Evolutionary conservation across 2,329 filamentous ascomycete genomes (phyloP), one percentile per base, ranked within the genome.

Genomic region (Colletotrichum sp.): DNA sequence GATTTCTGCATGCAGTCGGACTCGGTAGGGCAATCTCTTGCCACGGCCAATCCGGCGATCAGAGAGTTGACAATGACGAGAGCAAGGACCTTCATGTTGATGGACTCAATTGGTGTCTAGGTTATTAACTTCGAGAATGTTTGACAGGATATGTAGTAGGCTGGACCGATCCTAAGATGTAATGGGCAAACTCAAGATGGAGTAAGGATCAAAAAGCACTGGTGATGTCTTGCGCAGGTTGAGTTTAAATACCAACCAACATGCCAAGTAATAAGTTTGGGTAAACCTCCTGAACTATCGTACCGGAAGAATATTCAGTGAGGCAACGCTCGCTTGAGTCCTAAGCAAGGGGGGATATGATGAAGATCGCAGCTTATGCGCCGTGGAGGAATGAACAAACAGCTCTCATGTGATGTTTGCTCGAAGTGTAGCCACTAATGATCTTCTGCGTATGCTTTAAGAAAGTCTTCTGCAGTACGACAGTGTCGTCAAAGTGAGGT

Each of bases 221-320:
- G n/a, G 43, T 22, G 4, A 13, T 52, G 43, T 52, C n/a, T 52
- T 22, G n/a, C n/a, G 43, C 10, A 25, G n/a, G 0, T 52, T 3
- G 43, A 52, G 43, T 52, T 25, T 52, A 22, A 52, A 52, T 22
- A 52, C 2, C 43, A 22, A n/a, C 10, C n/a, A 13, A 52, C 12
- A 25, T 52, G 10, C 10, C n/a, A 52, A 22, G n/a, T 52, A 25
- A 52, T 52, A 22, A 4, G 10, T 3, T 13, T 52, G 43, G n/a
- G 10, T 8, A 52, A 4, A 13, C 43, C 43, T 2, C n/a, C n/a
- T 22, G n/a, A 7, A 13, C 1, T 3, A 3, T 8, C 10, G 1
- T 2, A 22, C 22, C 10, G 43, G 43, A 52, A 4, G n/a, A 52
- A 52, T n/a, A 2, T 0, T 22, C 43, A 52, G 6, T 4, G n/a